Evolutionary conservation across 768 basidiomycete genomes (phyloP), one percentile per base, ranked within the genome.

Genomic region (Paxillus ammoniavirescens): DNA sequence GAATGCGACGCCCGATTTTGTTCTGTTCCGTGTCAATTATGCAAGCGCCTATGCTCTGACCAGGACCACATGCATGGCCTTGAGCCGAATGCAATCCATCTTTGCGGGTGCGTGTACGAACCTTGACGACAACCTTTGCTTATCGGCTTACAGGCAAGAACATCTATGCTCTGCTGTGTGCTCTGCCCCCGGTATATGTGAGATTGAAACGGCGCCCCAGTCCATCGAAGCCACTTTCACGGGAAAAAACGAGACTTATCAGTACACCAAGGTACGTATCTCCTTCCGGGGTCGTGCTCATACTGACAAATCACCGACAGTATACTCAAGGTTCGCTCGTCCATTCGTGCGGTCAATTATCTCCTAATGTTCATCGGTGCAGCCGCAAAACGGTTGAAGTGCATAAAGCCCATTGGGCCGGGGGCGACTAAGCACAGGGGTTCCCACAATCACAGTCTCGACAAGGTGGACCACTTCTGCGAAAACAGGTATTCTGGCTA

Each of bases 161-260:
- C 83, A 85, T 60, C 49, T 71, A 15, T 85, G 83, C 55, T 46
- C 60, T 13, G 63, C 71, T 0, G 37, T 69, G 3, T 86, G 84
- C 53, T 56, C 67, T n/a, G 69, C 75, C 0, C 59, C 62, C 1
- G 84, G 85, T 3, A 79, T 78, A 17, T 86, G 84, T 51, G 73
- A 83, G 43, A 84, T 86, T 13, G 77, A 84, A 47, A 82, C 78
- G 0, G 71, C 76, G 0, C 84, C 84, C 0, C 77, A 80, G 49
- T 79, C 82, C 0, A 76, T 86, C 33, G 79, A 84, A 59, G 81
- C 82, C 5, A 84, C 82, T 0, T 86, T 86, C 57, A 78, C 76
- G 0, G 85, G 84, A 0, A 71, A 65, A 53, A 79, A 84, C 46
- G 81, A 83, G 54, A 82, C 77, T 1, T 86, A 84, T 59, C 77